Base-by-base conservation (phyloP, 306 rosid genomes). In the Astragalus membranaceus region DNA sequence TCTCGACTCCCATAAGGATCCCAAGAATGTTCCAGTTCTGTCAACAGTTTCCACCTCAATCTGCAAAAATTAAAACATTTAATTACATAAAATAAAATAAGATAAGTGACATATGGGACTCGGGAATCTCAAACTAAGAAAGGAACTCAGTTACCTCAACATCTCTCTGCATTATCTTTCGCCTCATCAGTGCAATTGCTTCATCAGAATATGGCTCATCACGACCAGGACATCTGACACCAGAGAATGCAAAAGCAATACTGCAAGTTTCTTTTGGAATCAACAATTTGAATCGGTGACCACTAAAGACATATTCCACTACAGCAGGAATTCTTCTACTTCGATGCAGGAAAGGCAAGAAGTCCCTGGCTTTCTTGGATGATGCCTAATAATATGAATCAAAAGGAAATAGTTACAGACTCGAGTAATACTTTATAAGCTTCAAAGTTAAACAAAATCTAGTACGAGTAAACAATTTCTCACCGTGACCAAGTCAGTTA, bases 211-310 rank as follows among this genome's bases (percentile, higher is more conserved):
- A 87, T 14, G 91, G 92, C 79, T 94, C 99, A 52, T 79, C 89
- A 58, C 99, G 99, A 71, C 97, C 99, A 33, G 97, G 89, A 83
- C 99, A 94, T 65, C 97, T 85, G 67, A 94, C 97, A 60, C 99
- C 99, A 32, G 99, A 94, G 70, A 94, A 84, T 23, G 99, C 61
- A 53, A 94, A 89, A 15, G 99, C 97, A 77, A 94, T 89, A 84
- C 96, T 94, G 79, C 99, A 94, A 3, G 99, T 94, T 83, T 94
- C 97, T 87, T 88, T 89, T 49, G 99, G 99, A 85, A 94, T 89
- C 83, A 91, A 85, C 81, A 94, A 75, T 79, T 94, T 94, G 83
- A 89, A 94, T 35, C 99, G 99, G 80, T 94, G 99, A n/a, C 99
- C 99, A 72, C 99, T 94, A 67, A 94, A 87, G 70, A 94, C 97